Percentiles rank a stretch among this genome's conserved stretches.
Evolutionary conservation across 768 basidiomycete genomes (phyloP).

Genomic region (Trametes villosa): DNA sequence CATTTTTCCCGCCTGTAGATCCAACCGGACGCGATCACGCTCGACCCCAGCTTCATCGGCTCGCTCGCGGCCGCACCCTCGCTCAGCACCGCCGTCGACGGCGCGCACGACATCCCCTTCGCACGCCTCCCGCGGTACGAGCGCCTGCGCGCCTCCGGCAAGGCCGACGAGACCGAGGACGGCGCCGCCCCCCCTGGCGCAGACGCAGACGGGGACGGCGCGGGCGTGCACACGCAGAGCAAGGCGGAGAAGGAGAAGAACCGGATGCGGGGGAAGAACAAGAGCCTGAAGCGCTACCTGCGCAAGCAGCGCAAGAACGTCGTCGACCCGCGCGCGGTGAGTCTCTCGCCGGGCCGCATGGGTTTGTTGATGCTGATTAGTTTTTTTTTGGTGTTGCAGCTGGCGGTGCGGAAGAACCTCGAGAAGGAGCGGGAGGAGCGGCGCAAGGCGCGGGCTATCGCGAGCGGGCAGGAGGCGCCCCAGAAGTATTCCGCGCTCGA

Average conservation of each 20-base stretch:
- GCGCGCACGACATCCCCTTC: constrained; percentile 58
- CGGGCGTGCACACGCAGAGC: constrained; percentile 36
- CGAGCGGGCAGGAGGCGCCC: constrained; percentile 29
- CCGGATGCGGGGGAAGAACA: constrained; percentile 87
- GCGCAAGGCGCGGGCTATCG: constrained; percentile 32
- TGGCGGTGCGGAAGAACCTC: constrained; percentile 48
- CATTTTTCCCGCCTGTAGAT: constrained; percentile 52
- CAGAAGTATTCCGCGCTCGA: constrained; percentile 44
- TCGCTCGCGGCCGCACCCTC: constrained; percentile 65
- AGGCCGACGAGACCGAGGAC: constrained; percentile 70
- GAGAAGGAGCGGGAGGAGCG: constrained; percentile 41
- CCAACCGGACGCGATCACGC: constrained; percentile 89
- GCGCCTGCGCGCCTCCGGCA: constrained; percentile 71
- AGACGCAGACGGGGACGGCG: constrained; percentile 45
- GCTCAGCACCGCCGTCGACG: constrained; percentile 52
- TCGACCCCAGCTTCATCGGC: constrained; percentile 79
- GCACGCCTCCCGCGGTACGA: constrained; percentile 81
- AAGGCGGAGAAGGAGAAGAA: constrained; percentile 62
- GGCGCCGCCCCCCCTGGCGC: constrained; percentile 32
- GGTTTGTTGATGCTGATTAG: background rate
- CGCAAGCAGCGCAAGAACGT: constrained; percentile 96
- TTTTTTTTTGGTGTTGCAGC: constrained; percentile 30
- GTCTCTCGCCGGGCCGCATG: constrained; percentile 25
- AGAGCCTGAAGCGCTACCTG: constrained; percentile 84
- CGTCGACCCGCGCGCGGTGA: constrained; percentile 78